These are phyloP conservation scores for Triticum dicoccoides DNA, from an alignment of 176 grass and related monocot species.

Conservation along the genomic window DNA sequence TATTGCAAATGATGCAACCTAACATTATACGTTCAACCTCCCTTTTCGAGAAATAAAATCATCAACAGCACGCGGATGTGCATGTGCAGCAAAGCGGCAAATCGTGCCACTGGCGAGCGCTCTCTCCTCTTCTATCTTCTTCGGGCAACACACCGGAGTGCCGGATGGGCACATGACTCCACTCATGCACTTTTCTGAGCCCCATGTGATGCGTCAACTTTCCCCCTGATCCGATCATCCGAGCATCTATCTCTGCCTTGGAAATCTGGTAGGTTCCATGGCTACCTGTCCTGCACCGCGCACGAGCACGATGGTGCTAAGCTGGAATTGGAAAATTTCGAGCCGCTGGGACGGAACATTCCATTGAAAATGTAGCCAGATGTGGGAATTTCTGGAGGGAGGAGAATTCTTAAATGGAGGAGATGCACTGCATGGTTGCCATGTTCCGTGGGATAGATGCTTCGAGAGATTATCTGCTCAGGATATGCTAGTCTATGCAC, in stretches of 20 bases:
- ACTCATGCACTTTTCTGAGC: neutral
- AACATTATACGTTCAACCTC: neutral
- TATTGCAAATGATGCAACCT: neutral
- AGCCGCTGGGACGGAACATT: neutral
- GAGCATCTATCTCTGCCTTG: neutral
- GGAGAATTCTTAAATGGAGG: neutral
- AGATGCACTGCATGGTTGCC: neutral
- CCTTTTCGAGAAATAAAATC: too few species aligned
- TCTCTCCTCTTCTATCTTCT: neutral
- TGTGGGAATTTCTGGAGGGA: conserved; percentile 1
- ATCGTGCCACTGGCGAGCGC: neutral
- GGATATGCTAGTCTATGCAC: neutral
- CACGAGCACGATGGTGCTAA: neutral
- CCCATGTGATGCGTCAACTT: neutral
- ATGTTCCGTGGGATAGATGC: neutral
- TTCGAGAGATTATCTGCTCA: neutral
- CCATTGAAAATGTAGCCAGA: neutral
- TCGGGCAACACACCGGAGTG: neutral
- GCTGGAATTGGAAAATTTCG: neutral
- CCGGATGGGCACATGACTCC: neutral
- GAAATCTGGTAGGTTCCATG: conserved; percentile 3
- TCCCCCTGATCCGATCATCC: neutral
- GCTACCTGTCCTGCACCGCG: neutral
- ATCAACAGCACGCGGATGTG: too few species aligned
- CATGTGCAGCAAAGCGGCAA: too few species aligned